Evolutionary conservation across 176 grass and related monocot genomes (phyloP).

Genomic region (Carex kokanica): DNA sequence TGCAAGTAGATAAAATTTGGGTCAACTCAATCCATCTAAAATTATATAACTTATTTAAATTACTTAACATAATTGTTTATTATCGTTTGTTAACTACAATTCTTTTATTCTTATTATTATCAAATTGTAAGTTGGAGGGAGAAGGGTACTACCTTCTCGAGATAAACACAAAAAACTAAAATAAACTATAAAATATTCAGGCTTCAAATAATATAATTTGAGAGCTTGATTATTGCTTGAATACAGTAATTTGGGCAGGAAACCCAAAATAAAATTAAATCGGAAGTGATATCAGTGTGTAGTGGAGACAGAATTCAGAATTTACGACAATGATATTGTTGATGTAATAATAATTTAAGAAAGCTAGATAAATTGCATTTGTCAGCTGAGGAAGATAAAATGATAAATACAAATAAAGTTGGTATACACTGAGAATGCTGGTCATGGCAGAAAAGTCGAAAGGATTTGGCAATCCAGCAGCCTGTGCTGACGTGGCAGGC

Average conservation of each 20-base stretch:
- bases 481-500: constrained; percentile 17
- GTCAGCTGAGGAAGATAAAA: neutral
- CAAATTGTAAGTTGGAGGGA: neutral
- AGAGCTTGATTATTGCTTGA: neutral
- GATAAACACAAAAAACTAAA: neutral
- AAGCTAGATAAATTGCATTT: neutral
- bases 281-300: neutral
- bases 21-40: neutral
- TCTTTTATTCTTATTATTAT: neutral
- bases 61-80: neutral
- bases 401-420: neutral
- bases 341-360: neutral
- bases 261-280: neutral
- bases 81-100: neutral
- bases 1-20: neutral
- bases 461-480: constrained; percentile 45
- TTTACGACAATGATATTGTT: neutral
- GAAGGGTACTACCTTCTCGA: neutral
- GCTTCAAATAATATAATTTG: neutral
- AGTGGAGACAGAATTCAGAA: neutral
- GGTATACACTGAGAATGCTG: constrained; percentile 70
- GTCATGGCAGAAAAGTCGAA: constrained; percentile 92
- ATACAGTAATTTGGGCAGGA: neutral
- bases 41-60: neutral
- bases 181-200: neutral